Evolutionary conservation across 805 yeast genomes (phyloP), one percentile per base, ranked within the genome.

Genomic region (Pichia gijzeniarum): DNA sequence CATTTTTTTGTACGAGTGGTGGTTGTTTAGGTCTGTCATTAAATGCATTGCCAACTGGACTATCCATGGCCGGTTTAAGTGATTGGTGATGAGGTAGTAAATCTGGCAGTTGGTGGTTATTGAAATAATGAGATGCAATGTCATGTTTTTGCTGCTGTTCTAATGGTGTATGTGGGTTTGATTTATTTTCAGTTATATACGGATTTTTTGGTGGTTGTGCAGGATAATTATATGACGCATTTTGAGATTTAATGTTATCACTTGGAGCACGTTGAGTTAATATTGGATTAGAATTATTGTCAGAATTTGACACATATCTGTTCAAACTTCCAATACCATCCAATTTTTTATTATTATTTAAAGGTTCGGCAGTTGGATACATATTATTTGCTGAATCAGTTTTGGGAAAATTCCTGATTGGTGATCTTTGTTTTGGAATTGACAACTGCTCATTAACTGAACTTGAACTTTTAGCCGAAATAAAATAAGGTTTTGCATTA

Each of bases 191-290:
- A 30, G 5, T 12, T 10, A 30, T 5, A 35, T 35, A 35, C n/a
- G 28, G 28, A 16, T 35, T 35, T 6, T 12, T 21, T 21, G 52
- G 18, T 35, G 52, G 16, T 30, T 9, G 33, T 10, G 14, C 33
- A 30, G 33, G 5, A 30, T 9, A 30, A 10, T 31, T 27, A 40
- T 54, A 50, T 5, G 49, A 37, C 31, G 47, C 54, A 35, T 53
- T 49, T 40, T 59, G 59, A 8, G 56, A 22, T 3, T 49, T 51
- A 22, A 59, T 56, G 42, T 58, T 56, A 43, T 58, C 52, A 8
- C 55, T 46, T 14, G 63, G 62, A 19, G 63, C 61, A 12, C 61
- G 48, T 38, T 44, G n/a, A 28, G 21, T 22, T 13, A 39, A 14
- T 14, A 13, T 22, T n/a, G 13, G 20, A 6, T 35, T 35, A 4